phyloP scores from a whole-genome alignment of 352 stramenopile genomes.

The Saprolegnia parasitica region DNA sequence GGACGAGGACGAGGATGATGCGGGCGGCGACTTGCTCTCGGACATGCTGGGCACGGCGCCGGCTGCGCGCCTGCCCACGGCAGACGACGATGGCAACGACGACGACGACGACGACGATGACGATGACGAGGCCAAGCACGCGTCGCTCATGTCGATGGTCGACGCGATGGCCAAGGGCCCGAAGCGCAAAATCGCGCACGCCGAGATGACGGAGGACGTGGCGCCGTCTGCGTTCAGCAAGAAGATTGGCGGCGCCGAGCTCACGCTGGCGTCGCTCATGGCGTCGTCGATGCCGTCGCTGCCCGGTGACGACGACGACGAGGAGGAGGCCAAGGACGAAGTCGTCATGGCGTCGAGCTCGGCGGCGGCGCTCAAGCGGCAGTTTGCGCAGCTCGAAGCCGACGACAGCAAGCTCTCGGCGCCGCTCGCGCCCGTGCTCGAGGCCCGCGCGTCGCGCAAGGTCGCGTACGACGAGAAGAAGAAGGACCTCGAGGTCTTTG shows the following conservation, averaged over 20 bases:
- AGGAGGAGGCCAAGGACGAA: conserved; percentile 35
- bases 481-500: conserved; percentile 87
- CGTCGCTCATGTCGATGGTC: conserved; percentile 24
- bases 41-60: conserved; percentile 61
- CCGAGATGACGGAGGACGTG: conserved; percentile 37
- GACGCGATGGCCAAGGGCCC: conserved; percentile 46
- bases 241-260: conserved; percentile 32
- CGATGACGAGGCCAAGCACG: conserved; percentile 37
- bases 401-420: conserved; percentile 50
- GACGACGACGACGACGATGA: conserved; percentile 38
- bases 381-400: conserved; percentile 63
- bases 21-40: conserved; percentile 64
- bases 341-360: conserved; percentile 43
- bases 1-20: conserved; percentile 44
- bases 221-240: conserved; percentile 40
- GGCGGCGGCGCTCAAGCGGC: conserved; percentile 69
- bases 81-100: conserved; percentile 34
- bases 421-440: conserved; percentile 67
- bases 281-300: conserved; percentile 29
- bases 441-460: conserved; percentile 85
- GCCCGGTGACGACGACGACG: conserved; percentile 34
- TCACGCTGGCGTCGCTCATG: conserved; percentile 62
- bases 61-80: conserved; percentile 50
- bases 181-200: conserved; percentile 43
- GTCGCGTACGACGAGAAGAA: conserved; percentile 85